These are phyloP conservation scores for Camellia granthamiana DNA, from an alignment of 148 eudicot species.

Conservation along the genomic window DNA sequence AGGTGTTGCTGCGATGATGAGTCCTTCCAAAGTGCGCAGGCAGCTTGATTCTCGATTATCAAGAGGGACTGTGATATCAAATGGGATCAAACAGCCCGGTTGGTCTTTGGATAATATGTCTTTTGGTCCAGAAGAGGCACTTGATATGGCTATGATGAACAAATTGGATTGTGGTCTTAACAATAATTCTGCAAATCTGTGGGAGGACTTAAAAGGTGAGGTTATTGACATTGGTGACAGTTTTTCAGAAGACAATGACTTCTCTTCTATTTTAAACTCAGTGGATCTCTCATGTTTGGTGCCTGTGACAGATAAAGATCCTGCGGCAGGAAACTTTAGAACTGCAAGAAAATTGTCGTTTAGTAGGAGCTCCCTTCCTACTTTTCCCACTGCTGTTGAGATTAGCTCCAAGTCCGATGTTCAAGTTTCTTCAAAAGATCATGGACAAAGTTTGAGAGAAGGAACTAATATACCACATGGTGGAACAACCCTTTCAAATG, in stretches of 20 bases:
- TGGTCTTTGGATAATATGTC: slow-evolving; percentile 28
- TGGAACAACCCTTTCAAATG: slow-evolving; percentile 69
- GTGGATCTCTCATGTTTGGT: slow-evolving; percentile 29
- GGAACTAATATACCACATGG: slow-evolving; percentile 29
- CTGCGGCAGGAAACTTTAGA: slow-evolving; percentile 33
- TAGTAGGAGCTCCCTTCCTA: slow-evolving; percentile 37
- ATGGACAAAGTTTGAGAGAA: slow-evolving; percentile 24
- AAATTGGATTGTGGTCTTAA: slow-evolving; percentile 24
- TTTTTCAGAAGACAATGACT: slow-evolving; percentile 28
- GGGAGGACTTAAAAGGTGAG: slow-evolving; percentile 58
- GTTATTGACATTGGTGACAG: slow-evolving; percentile 52
- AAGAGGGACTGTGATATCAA: slow-evolving; percentile 24
- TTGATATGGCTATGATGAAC: slow-evolving; percentile 16
- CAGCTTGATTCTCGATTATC: slow-evolving; percentile 24
- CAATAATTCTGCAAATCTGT: slow-evolving; percentile 31
- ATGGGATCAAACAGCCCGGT: slow-evolving; percentile 26
- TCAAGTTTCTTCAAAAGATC: slow-evolving; percentile 30
- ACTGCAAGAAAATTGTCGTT: slow-evolving; percentile 43
- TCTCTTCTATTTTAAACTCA: slow-evolving; percentile 28
- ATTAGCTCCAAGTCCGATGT: slow-evolving; percentile 27
- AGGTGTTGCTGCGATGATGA: slow-evolving; percentile 21
- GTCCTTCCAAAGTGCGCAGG: slow-evolving; percentile 21
- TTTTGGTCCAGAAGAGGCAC: slow-evolving; percentile 31
- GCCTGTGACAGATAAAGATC: slow-evolving; percentile 30
- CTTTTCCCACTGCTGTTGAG: slow-evolving; percentile 41